These are phyloP conservation scores for Ustilago vetiveriae DNA, from an alignment of 1,284 basidiomycete genomes.

Conservation along the genomic window DNA sequence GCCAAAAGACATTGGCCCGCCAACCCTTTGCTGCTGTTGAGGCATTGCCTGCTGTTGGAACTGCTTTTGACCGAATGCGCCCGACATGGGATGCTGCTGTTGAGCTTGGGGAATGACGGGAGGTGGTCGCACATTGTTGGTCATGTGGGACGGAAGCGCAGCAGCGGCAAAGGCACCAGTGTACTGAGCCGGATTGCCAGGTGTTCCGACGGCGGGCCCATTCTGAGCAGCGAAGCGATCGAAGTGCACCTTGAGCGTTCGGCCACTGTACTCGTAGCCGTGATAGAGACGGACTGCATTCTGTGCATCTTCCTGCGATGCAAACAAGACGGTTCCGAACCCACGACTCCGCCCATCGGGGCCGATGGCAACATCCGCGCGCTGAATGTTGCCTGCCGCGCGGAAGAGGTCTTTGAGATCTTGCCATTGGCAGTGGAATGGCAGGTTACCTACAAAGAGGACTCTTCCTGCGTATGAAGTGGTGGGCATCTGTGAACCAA, in stretches of 20 bases:
- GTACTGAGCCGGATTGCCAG: conserved; percentile 63
- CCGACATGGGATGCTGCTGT: conserved; percentile 21
- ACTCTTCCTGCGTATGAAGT: conserved; percentile 63
- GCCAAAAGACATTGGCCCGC: conserved; percentile 5
- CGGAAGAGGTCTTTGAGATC: conserved; percentile 65
- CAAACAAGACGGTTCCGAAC: conserved; percentile 90
- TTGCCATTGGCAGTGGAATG: conserved; percentile 67
- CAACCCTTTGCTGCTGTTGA: conserved; percentile 21
- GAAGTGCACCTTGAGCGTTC: conserved; percentile 83
- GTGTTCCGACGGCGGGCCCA: conserved; percentile 44
- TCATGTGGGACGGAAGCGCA: conserved; percentile 55
- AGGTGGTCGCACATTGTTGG: conserved; percentile 33
- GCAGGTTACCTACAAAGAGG: conserved; percentile 65
- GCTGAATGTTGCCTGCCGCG: conserved; percentile 77
- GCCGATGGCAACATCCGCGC: conserved; percentile 90
- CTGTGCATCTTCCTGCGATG: conserved; percentile 88
- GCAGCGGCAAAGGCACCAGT: conserved; percentile 62
- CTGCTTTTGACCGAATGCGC: conserved; percentile 13
- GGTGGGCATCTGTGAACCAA: conserved; percentile 36
- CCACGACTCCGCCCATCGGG: conserved; percentile 91
- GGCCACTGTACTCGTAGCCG: conserved; percentile 82
- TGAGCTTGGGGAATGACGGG: conserved; percentile 7
- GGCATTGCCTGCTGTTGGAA: conserved; percentile 17
- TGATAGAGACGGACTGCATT: conserved; percentile 75
- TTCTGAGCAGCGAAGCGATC: conserved; percentile 70